Evolutionary conservation across 2,329 filamentous ascomycete genomes (phyloP).

Genomic region (Ophiostoma australiae): DNA sequence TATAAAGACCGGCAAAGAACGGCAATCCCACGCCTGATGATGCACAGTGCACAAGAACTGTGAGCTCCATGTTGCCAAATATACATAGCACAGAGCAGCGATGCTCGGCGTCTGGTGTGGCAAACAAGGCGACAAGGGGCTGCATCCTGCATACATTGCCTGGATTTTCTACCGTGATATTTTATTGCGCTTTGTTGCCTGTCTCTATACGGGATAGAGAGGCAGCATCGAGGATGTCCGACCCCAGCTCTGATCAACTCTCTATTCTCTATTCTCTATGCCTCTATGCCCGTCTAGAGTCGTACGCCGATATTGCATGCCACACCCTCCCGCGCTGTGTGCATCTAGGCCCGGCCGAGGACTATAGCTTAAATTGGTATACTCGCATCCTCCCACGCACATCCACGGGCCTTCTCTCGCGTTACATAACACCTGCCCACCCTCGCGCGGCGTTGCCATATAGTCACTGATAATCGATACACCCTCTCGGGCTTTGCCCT

Average conservation of each 20-base stretch:
- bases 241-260: neutral
- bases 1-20: neutral
- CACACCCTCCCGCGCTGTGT: neutral
- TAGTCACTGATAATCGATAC: neutral
- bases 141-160: neutral
- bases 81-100: neutral
- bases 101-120: neutral
- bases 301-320: neutral
- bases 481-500: no score
- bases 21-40: neutral
- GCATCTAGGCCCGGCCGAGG: neutral
- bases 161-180: neutral
- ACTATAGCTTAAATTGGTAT: neutral
- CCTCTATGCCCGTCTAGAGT: neutral
- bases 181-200: neutral
- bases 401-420: neutral
- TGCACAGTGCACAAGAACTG: neutral
- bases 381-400: neutral
- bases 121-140: neutral
- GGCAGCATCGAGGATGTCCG: neutral
- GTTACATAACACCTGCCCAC: neutral
- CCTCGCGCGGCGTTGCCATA: neutral
- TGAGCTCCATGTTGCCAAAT: neutral
- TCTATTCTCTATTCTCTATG: neutral
- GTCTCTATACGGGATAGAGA: conserved; percentile 1